Evolutionary conservation across 2,329 filamentous ascomycete species (phyloP).

Genomic region (Colletotrichum zoysiae): DNA sequence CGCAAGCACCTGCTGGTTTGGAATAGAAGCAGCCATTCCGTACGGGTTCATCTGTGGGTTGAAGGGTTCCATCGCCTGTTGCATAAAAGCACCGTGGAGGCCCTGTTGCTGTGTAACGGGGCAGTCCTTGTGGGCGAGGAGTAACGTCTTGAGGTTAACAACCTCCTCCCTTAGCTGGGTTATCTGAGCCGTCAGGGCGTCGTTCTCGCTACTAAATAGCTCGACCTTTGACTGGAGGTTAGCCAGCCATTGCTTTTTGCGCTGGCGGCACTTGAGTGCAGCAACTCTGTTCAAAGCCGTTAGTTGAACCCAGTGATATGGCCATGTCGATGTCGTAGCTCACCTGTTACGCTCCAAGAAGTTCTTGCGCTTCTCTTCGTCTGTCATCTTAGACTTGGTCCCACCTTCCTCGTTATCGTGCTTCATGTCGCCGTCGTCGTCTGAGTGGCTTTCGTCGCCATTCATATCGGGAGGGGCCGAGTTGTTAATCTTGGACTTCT

Average conservation of each 20-base stretch:
- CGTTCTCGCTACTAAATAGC: constrained; percentile 91
- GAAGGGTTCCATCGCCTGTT: constrained; percentile 67
- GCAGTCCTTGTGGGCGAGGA: constrained; percentile 96
- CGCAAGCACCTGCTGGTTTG: constrained; percentile 67
- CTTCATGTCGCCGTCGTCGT: constrained; percentile 66
- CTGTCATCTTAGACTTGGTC: constrained; percentile 87
- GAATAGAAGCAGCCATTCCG: constrained; percentile 66
- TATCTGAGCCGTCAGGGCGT: constrained; percentile 85
- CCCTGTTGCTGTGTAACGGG: constrained; percentile 91
- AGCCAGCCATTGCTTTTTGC: constrained; percentile 98
- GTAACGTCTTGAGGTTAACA: constrained; percentile 91
- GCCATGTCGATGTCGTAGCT: constrained; percentile 47
- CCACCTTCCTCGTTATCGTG: constrained; percentile 65
- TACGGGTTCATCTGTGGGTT: constrained; percentile 71
- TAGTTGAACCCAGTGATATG: constrained; percentile 40
- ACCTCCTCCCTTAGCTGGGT: constrained; percentile 90
- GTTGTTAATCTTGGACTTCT: constrained; percentile 77
- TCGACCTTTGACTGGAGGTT: constrained; percentile 97
- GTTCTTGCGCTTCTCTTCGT: constrained; percentile 98
- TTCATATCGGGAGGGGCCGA: constrained; percentile 49
- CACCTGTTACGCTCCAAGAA: constrained; percentile 97
- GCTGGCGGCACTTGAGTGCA: constrained; percentile 94
- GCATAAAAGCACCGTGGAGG: constrained; percentile 69
- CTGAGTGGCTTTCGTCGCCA: constrained; percentile 48
- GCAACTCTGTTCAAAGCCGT: constrained; percentile 75